Evolutionary conservation across 23 red algal species (phyloP).

Genomic region (Chondrus crispus): DNA sequence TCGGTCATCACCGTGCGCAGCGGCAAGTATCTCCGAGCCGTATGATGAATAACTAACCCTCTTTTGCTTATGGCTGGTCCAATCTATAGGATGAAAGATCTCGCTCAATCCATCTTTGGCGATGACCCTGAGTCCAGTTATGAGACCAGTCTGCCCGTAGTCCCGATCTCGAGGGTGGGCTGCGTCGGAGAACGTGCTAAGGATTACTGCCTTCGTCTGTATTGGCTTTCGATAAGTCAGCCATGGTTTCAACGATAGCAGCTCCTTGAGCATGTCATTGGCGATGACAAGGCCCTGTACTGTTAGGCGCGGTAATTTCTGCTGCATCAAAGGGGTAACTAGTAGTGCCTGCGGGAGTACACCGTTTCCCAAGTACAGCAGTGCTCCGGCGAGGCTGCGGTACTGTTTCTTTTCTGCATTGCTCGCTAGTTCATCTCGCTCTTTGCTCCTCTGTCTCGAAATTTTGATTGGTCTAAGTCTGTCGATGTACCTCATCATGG

Average conservation of each 20-base stretch:
- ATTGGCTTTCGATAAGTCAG: neutral
- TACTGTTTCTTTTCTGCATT: neutral
- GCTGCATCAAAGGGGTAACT: neutral
- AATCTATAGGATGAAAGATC: neutral
- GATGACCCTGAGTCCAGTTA: neutral
- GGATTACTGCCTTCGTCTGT: neutral
- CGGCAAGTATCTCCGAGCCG: neutral
- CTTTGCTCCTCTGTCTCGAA: neutral
- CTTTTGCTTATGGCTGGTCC: neutral
- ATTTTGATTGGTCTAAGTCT: neutral
- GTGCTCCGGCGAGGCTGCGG: neutral
- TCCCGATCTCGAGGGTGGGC: neutral
- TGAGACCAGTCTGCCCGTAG: neutral
- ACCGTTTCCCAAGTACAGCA: neutral
- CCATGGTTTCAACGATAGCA: neutral
- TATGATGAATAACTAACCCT: neutral
- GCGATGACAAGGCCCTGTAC: neutral
- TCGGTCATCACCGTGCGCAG: neutral
- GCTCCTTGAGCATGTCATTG: neutral
- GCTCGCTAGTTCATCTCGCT: neutral
- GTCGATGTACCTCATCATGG: neutral
- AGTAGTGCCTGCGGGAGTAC: neutral
- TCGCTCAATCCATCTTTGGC: neutral
- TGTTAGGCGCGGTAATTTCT: neutral
- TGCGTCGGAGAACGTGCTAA: neutral